phyloP scores from a whole-genome alignment of 2,329 filamentous ascomycete species.

The Periconia sp. region DNA sequence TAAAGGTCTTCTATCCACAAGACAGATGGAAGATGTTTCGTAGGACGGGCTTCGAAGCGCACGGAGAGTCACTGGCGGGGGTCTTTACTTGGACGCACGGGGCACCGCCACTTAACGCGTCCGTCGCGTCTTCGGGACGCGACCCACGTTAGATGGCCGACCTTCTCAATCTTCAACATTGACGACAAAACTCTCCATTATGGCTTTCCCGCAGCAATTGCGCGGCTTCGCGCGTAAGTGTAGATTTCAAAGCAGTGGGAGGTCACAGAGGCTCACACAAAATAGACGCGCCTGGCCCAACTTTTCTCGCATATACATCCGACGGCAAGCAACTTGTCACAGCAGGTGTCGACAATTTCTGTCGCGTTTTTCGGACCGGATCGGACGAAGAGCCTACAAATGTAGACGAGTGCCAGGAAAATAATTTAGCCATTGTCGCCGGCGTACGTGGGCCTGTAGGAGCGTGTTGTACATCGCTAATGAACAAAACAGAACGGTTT shows the following conservation, averaged over 20 bases:
- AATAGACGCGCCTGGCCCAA: constrained; percentile 81
- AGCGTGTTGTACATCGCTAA: no score
- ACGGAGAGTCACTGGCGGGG: constrained; percentile 4
- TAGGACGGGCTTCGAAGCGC: no score
- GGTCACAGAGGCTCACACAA: constrained; percentile 10
- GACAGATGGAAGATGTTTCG: no score
- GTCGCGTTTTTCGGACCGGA: constrained; percentile 89
- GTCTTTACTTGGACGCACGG: background rate
- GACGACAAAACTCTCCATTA: constrained; percentile 4
- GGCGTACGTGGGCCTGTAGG: constrained; percentile 57
- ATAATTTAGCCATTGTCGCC: constrained; percentile 79
- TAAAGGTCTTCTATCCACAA: no score
- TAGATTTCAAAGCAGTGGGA: background rate
- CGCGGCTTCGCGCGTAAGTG: constrained; percentile 42
- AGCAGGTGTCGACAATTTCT: constrained; percentile 90
- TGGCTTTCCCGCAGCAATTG: constrained; percentile 27
- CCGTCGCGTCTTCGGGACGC: constrained; percentile 9
- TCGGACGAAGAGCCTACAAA: constrained; percentile 92
- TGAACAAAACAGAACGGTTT: constrained; percentile 66
- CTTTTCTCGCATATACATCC: constrained; percentile 87
- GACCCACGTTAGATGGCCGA: background rate
- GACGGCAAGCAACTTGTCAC: constrained; percentile 87
- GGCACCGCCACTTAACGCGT: constrained; percentile 14
- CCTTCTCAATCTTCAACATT: constrained; percentile 3
- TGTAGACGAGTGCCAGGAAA: constrained; percentile 88